Percentiles rank a stretch among this genome's conserved stretches.
Conservation (phyloP, 257 asterid species). For the Echium plantagineum region DNA sequence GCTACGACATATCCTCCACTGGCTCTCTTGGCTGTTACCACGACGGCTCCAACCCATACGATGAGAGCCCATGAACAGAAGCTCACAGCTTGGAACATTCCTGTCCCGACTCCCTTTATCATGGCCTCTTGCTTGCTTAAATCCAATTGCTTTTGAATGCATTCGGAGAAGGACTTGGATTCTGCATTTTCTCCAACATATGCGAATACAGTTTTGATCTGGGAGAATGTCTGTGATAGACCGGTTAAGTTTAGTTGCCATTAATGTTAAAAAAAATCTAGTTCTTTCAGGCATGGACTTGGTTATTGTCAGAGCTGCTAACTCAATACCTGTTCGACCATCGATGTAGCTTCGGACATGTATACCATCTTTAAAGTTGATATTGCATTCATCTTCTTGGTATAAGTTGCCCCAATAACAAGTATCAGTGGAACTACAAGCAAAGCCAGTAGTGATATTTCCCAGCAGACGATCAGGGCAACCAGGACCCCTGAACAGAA, state of each 20-base stretch:
- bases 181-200: conserved; percentile 70
- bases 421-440: conserved; percentile 68
- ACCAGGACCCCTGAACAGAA: conserved; percentile 61
- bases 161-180: conserved; percentile 37
- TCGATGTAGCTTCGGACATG: conserved; percentile 61
- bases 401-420: conserved; percentile 51
- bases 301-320: background rate
- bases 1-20: conserved; percentile 74
- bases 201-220: conserved; percentile 73
- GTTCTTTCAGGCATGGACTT: background rate
- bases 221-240: conserved; percentile 55
- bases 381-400: conserved; percentile 53
- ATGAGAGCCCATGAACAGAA: too few species aligned
- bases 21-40: conserved; percentile 48
- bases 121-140: conserved; percentile 53
- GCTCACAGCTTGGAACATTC: too few species aligned
- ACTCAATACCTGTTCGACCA: conserved; percentile 60
- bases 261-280: background rate
- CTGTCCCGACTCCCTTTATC: conserved; percentile 57
- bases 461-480: conserved; percentile 72
- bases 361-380: conserved; percentile 48
- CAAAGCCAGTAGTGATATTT: conserved; percentile 62
- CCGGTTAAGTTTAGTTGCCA: background rate
- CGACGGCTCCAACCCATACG: too few species aligned
- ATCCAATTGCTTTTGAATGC: conserved; percentile 41